These are phyloP conservation scores for Chalaropsis ovoidea DNA, from an alignment of 2,329 filamentous ascomycete genomes.

Conservation along the genomic window DNA sequence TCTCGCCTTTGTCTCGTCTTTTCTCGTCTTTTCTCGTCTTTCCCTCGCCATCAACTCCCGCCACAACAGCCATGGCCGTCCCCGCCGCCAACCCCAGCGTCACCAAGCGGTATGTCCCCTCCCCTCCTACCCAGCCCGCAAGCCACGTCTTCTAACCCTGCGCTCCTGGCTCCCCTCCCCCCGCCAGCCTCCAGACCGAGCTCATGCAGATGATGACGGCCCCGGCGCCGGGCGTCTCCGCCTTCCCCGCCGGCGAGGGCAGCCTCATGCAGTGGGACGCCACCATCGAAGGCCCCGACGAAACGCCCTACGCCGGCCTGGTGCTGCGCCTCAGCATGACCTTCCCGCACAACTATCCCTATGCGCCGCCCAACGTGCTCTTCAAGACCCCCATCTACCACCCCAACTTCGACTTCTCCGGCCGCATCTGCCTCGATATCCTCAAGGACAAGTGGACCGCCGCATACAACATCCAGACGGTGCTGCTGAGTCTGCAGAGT, in stretches of 20 bases:
- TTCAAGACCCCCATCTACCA: slow-evolving; percentile 99
- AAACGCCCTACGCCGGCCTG: slow-evolving; percentile 81
- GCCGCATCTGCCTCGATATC: slow-evolving; percentile 93
- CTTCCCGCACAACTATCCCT: slow-evolving; percentile 89
- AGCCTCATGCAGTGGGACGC: slow-evolving; percentile 89
- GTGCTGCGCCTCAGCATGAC: slow-evolving; percentile 85
- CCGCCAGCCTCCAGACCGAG: slow-evolving; percentile 76
- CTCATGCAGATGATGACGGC: slow-evolving; percentile 98
- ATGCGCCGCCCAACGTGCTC: slow-evolving; percentile 77
- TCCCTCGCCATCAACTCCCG: background rate
- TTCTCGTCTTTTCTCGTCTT: background rate
- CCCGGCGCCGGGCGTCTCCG: slow-evolving; percentile 82
- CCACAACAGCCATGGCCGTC: background rate
- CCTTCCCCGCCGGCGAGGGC: slow-evolving; percentile 82
- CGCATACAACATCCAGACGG: slow-evolving; percentile 90
- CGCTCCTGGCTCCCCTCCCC: slow-evolving; percentile 22
- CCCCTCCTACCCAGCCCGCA: slow-evolving; percentile 25
- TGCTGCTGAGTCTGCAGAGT: slow-evolving; percentile 87
- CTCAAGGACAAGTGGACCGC: slow-evolving; percentile 99
- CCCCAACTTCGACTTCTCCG: slow-evolving; percentile 95
- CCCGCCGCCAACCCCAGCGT: slow-evolving; percentile 35
- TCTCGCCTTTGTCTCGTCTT: background rate
- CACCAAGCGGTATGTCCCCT: slow-evolving; percentile 55
- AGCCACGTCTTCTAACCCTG: slow-evolving; percentile 16
- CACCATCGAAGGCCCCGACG: slow-evolving; percentile 82